Percentiles rank a stretch among this genome's conserved stretches.
Conservation (phyloP, 345 rosid species). For the Populus ilicifolia region DNA sequence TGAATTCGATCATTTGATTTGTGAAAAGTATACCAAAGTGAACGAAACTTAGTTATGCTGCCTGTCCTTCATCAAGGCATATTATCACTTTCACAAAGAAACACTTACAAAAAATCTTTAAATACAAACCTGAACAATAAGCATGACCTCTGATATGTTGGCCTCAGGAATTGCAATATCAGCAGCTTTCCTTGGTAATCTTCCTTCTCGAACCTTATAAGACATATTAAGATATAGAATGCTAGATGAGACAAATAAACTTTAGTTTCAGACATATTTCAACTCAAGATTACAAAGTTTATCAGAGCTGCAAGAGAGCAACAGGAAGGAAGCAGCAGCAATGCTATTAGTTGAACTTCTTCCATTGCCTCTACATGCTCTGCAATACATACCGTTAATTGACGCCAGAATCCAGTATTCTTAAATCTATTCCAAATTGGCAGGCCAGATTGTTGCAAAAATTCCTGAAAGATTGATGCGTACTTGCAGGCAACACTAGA, state of each 20-base stretch:
- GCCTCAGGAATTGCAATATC: slow-evolving; percentile 43
- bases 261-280: slow-evolving; percentile 1
- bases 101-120: neutral
- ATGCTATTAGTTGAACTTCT: neutral
- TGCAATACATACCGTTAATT: slow-evolving; percentile 61
- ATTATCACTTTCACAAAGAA: neutral
- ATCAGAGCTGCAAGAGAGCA: neutral
- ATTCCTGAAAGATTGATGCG: slow-evolving; percentile 75
- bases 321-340: neutral
- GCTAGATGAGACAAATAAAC: neutral
- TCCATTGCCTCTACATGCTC: neutral
- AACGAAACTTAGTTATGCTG: neutral
- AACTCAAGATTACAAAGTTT: neutral
- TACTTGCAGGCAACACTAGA: slow-evolving; percentile 65
- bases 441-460: slow-evolving; percentile 61
- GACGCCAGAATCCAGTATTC: slow-evolving; percentile 92
- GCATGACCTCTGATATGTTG: slow-evolving; percentile 78
- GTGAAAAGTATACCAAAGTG: neutral
- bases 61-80: neutral
- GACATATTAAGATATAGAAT: neutral
- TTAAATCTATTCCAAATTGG: slow-evolving; percentile 92
- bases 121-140: slow-evolving; percentile 82
- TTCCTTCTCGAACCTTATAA: slow-evolving; percentile 91
- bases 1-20: neutral
- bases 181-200: slow-evolving; percentile 39